These are phyloP conservation scores for Neurospora sp. DNA, from an alignment of 2,329 filamentous ascomycete species.

Conservation along the genomic window DNA sequence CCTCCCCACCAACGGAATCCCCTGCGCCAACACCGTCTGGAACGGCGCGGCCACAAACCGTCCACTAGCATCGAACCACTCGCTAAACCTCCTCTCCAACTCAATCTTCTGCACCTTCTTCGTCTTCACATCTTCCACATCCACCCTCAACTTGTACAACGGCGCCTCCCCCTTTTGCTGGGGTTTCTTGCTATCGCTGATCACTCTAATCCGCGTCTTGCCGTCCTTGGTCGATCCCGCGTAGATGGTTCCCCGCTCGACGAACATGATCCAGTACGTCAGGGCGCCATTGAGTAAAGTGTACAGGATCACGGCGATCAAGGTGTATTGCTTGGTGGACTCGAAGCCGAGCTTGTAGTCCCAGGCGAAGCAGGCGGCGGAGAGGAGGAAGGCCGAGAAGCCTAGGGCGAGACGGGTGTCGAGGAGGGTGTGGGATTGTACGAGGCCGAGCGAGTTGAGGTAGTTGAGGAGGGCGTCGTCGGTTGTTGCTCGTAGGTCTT, in stretches of 20 bases:
- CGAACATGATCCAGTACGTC: conserved; percentile 74
- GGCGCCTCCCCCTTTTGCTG: conserved; percentile 34
- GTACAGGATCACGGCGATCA: conserved; percentile 70
- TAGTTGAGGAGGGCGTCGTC: conserved; percentile 94
- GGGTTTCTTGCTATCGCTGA: not conserved
- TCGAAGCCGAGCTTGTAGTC: conserved; percentile 92
- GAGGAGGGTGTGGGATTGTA: conserved; percentile 67
- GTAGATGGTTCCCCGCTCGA: conserved; percentile 78
- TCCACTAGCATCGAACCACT: conserved; percentile 68
- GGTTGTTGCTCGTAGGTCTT: conserved; percentile 92
- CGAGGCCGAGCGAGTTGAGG: conserved; percentile 78
- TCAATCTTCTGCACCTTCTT: conserved; percentile 35
- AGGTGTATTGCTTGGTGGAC: conserved; percentile 69
- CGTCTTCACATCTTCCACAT: conserved; percentile 38
- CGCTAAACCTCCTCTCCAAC: conserved; percentile 55
- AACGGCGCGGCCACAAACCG: conserved; percentile 67
- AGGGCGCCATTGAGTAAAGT: conserved; percentile 67
- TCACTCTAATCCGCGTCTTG: conserved; percentile 34
- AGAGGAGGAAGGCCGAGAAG: conserved; percentile 70
- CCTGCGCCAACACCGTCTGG: conserved; percentile 66
- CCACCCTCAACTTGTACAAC: conserved; percentile 66
- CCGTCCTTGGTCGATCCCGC: conserved; percentile 59
- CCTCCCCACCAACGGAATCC: conserved; percentile 54
- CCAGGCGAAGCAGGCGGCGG: conserved; percentile 76
- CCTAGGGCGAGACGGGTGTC: conserved; percentile 79